Evolutionary conservation across 163 green algal species (phyloP).

Genomic region (Chlorella variabilis): DNA sequence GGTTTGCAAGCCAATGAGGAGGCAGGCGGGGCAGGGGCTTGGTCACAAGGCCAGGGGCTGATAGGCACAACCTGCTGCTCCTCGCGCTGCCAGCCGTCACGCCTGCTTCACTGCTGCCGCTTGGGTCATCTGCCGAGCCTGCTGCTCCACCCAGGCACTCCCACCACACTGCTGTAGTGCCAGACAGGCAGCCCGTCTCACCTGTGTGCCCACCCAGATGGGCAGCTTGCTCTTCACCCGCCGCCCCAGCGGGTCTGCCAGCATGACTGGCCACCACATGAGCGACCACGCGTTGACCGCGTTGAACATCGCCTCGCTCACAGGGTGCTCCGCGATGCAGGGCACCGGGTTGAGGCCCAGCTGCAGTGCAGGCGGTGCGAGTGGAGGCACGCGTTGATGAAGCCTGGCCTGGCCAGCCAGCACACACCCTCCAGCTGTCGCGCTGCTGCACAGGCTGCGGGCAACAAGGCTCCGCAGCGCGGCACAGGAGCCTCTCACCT

Average conservation of each 20-base stretch:
- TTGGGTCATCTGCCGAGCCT: too few relatives aligned
- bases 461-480: too few relatives aligned
- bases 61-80: too few relatives aligned
- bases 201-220: conserved; percentile 77
- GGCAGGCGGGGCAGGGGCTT: background rate
- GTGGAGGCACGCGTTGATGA: too few relatives aligned
- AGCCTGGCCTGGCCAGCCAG: background rate
- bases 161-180: background rate
- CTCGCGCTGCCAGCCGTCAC: too few relatives aligned
- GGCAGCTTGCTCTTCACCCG: conserved; percentile 62
- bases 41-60: too few relatives aligned
- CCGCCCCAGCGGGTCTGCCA: conserved; percentile 66
- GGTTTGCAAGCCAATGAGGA: background rate
- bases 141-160: too few relatives aligned
- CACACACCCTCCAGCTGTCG: background rate
- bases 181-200: background rate
- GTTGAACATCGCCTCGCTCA: conserved; percentile 92
- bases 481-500: background rate
- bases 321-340: conserved; percentile 57
- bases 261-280: conserved; percentile 83
- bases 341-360: conserved; percentile 60
- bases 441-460: too few relatives aligned
- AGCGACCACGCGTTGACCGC: conserved; percentile 85
- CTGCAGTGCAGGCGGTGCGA: background rate
- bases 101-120: too few relatives aligned